Evolutionary conservation across 352 stramenopile species (phyloP).

Genomic region (Peronospora farinosa): DNA sequence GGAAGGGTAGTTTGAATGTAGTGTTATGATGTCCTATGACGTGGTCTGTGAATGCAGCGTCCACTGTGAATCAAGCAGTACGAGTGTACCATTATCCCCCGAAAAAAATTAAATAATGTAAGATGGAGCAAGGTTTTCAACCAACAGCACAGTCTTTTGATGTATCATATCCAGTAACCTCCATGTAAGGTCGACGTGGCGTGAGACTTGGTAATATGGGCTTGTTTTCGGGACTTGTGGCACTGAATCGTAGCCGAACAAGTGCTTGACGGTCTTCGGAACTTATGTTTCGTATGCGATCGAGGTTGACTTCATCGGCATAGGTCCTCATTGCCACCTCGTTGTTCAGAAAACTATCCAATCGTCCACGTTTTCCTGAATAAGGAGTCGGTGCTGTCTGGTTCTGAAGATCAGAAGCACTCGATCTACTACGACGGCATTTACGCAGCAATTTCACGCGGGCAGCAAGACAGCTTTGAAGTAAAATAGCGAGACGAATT

Average conservation of each 20-base stretch:
- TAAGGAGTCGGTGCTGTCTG: background rate
- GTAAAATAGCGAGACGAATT: constrained; percentile 7
- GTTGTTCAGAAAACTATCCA: constrained; percentile 23
- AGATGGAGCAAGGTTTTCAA: constrained; percentile 38
- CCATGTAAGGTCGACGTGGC: constrained; percentile 2
- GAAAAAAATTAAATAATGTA: constrained; percentile 43
- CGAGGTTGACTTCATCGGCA: constrained; percentile 25
- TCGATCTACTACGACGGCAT: constrained; percentile 7
- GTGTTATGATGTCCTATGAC: background rate
- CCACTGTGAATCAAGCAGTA: constrained; percentile 32
- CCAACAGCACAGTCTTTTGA: background rate
- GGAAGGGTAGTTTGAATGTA: constrained; percentile 15
- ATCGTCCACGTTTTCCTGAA: constrained; percentile 1
- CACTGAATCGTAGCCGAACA: background rate
- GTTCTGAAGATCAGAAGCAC: constrained; percentile 5
- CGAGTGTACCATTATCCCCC: constrained; percentile 29
- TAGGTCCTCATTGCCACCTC: constrained; percentile 31
- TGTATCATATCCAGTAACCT: background rate
- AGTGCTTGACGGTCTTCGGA: constrained; percentile 25
- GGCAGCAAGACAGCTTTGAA: constrained; percentile 8
- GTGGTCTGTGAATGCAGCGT: constrained; percentile 20
- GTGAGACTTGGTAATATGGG: constrained; percentile 17
- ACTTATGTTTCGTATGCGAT: constrained; percentile 24
- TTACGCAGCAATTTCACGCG: constrained; percentile 6
- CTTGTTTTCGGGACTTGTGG: background rate